A percentile compares a stretch with the other conserved stretches of the same genome.
Evolutionary conservation across 2,329 filamentous ascomycete species (phyloP).

Genomic region (Hypoxylon rubiginosum): DNA sequence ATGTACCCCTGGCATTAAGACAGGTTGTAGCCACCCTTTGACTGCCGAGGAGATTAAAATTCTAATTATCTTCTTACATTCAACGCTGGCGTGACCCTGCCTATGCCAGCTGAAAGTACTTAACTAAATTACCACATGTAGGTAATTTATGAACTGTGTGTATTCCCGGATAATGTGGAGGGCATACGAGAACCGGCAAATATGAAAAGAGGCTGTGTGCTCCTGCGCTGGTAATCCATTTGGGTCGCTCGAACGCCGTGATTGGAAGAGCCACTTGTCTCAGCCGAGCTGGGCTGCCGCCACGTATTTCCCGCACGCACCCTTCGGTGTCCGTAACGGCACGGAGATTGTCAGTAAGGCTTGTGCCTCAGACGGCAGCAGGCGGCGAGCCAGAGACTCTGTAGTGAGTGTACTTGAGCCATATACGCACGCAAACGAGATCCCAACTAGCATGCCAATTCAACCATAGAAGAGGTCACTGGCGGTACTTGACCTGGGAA

Average conservation of each 20-base stretch:
- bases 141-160: slow-evolving; percentile 3
- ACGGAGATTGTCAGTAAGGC: no score
- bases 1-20: background rate
- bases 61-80: background rate
- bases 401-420: background rate
- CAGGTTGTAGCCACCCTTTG: background rate
- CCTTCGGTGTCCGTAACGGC: background rate
- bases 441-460: no score
- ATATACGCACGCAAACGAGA: no score
- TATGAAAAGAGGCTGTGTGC: background rate
- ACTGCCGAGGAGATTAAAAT: background rate
- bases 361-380: background rate
- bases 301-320: background rate
- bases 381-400: background rate
- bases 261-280: background rate
- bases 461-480: no score
- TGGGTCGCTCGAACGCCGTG: no score
- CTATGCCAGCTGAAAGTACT: no score
- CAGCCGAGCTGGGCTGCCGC: background rate
- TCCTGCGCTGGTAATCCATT: no score
- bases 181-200: background rate
- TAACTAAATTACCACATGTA: no score
- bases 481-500: no score
- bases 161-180: background rate
- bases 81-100: background rate